Evolutionary conservation across 1,284 basidiomycete species (phyloP).

Genomic region (Earliella scabrosa): DNA sequence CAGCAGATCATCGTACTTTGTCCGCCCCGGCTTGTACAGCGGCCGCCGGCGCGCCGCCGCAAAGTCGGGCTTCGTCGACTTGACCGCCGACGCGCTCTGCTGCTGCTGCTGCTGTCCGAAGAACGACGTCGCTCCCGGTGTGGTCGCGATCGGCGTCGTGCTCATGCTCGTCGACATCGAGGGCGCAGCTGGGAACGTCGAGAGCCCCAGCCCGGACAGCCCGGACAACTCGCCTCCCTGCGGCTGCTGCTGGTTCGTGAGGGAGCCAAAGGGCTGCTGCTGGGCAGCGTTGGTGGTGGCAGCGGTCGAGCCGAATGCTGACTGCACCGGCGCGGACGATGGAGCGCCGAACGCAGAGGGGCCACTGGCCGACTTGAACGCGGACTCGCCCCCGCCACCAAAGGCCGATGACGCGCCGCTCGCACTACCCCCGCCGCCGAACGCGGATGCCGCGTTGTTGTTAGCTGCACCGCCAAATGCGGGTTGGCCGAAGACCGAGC

Average conservation of each 20-base stretch:
- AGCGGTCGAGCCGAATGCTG: slow-evolving; percentile 41
- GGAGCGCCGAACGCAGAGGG: slow-evolving; percentile 39
- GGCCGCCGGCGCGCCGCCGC: slow-evolving; percentile 39
- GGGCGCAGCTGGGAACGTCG: not conserved
- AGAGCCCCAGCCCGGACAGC: not conserved
- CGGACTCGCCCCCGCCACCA: slow-evolving; percentile 24
- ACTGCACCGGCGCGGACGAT: slow-evolving; percentile 25
- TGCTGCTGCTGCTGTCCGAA: slow-evolving; percentile 26
- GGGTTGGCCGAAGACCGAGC: slow-evolving; percentile 35
- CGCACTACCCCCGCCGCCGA: slow-evolving; percentile 29
- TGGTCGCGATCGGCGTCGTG: slow-evolving; percentile 12
- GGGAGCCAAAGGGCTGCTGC: slow-evolving; percentile 28
- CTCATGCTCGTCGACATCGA: slow-evolving; percentile 4
- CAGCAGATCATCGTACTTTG: slow-evolving; percentile 60
- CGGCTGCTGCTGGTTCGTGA: slow-evolving; percentile 14
- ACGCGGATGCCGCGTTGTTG: slow-evolving; percentile 27
- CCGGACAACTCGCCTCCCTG: not conserved
- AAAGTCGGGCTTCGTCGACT: slow-evolving; percentile 46
- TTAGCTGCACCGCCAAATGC: slow-evolving; percentile 20
- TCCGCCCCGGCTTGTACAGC: slow-evolving; percentile 47
- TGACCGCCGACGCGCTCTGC: slow-evolving; percentile 18
- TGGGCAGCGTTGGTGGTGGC: not conserved
- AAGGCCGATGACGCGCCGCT: slow-evolving; percentile 34
- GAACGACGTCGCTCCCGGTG: slow-evolving; percentile 28
- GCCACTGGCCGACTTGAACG: slow-evolving; percentile 8